Evolutionary conservation across 164 flowering plant species (phyloP), one percentile per base, ranked within the genome.

Genomic region (Vitis vinifera): DNA sequence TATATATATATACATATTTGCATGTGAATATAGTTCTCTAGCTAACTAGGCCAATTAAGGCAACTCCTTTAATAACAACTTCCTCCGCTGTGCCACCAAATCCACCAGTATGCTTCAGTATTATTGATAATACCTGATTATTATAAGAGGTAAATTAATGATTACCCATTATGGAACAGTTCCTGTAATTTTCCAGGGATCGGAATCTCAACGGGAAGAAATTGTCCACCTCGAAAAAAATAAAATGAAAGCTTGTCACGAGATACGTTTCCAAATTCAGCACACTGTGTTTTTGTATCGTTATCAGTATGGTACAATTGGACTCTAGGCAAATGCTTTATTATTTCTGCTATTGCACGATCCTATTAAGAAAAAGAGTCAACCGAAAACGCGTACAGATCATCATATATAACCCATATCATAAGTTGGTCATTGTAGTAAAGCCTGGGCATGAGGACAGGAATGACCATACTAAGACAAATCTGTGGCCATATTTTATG

Each of bases 261-360:
- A 72, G 75, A 59, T 57, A 59, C 53, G 37, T 66, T 66, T 72
- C 70, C 75, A 72, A 72, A 72, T 59, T 66, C 64, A 16, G 65
- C 70, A 66, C 75, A 23, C 27, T 23, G 27, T 23, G 27, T 60
- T 59, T 66, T 63, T 59, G 44, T 17, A 48, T 58, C 27, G 27
- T 19, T n/a, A 59, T 66, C 50, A 17, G 57, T 55, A 47, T 63
- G 48, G 60, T 66, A 51, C 66, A 66, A 72, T 72, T 60, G 75
- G 66, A 72, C 70, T 8, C 31, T 31, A 23, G 27, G 27, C 27
- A 23, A 23, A 63, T 55, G 14, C 51, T 49, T 11, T 50, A 19
- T 23, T 23, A 23, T 23, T 23, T 23, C 27, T 23, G 27, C 27
- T 2, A 0, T 23, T 23, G 55, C 14, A 51, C 55, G 55, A 10